Base-by-base conservation (phyloP, 768 basidiomycete species). In the Guyanaporus albipodus region DNA sequence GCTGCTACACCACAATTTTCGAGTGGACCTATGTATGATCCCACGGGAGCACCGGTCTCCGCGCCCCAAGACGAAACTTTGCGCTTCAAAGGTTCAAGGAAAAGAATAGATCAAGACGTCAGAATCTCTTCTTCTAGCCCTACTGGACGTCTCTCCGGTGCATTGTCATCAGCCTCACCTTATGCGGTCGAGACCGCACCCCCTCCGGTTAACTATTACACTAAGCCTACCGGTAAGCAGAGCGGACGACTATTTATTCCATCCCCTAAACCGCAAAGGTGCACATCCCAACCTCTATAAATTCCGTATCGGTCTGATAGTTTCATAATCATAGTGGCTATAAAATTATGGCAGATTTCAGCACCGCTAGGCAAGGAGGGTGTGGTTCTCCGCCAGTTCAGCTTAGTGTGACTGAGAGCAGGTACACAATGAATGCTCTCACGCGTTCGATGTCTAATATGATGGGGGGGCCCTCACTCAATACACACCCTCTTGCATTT, bases 381-480 rank as follows among this genome's bases (percentile, higher is more conserved):
- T n/a, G 0, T 31, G 31, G 42, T 23, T 32, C 38, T 35, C 44
- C 19, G 32, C 22, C 45, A 9, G 3, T 35, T 38, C 8, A n/a
- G n/a, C n/a, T 23, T 24, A 27, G 27, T 40, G 36, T 29, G 38
- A 12, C 35, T 18, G 39, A 19, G 29, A 32, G 47, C 38, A 21
- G 23, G 24, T 10, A 24, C 21, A n/a, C 11, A 31, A 23, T 45
- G n/a, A 44, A 49, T 28, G 6, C 34, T 34, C 45, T 56, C 39
- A 46, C 44, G 4, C 35, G 21, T 33, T 49, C 50, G 4, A 47
- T 54, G 47, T 49, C 50, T 42, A 38, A 49, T 18, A 45, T 49
- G 38, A 41, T 33, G 42, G 9, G 24, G 38, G 26, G 32, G 26
- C 11, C 19, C 7, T 24, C 50, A 14, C 35, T 29, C 19, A 24